These are phyloP conservation scores for Talaromyces funiculosus DNA, from an alignment of 2,329 filamentous ascomycete species.

Conservation along the genomic window DNA sequence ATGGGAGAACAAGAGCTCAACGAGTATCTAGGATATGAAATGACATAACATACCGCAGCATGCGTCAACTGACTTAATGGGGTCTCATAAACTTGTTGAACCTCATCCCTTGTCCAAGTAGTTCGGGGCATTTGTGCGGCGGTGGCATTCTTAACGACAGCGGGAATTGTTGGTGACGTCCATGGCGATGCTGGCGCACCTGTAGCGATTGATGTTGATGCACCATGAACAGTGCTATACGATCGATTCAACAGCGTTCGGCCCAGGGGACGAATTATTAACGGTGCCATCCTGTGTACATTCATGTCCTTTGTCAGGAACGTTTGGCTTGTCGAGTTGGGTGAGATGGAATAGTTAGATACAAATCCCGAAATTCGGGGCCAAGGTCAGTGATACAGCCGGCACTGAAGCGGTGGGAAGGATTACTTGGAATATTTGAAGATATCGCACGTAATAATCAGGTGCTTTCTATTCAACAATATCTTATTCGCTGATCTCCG, in stretches of 20 bases:
- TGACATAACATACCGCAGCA: slow-evolving; percentile 55
- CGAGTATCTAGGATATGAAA: neutral
- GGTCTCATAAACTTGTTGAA: slow-evolving; percentile 73
- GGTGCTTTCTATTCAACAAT: neutral
- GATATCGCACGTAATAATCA: neutral
- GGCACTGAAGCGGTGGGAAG: neutral
- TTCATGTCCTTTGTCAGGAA: neutral
- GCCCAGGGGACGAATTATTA: slow-evolving; percentile 24
- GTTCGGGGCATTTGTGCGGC: slow-evolving; percentile 51
- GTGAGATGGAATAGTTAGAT: neutral
- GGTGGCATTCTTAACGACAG: slow-evolving; percentile 32
- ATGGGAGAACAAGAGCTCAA: neutral
- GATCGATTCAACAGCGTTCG: slow-evolving; percentile 26
- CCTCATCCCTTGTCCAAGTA: slow-evolving; percentile 77
- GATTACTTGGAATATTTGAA: neutral
- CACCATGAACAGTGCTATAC: slow-evolving; percentile 36
- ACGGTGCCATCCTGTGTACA: slow-evolving; percentile 4
- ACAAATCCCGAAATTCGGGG: neutral
- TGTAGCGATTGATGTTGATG: slow-evolving; percentile 23
- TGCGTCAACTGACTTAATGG: slow-evolving; percentile 73
- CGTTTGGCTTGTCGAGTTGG: neutral
- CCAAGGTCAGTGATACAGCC: neutral
- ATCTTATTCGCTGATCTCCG: neutral
- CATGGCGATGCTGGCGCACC: slow-evolving; percentile 21
- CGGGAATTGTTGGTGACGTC: slow-evolving; percentile 25